Evolutionary conservation across 164 flowering plant genomes (phyloP).

Genomic region (Nymphaea thermarum): DNA sequence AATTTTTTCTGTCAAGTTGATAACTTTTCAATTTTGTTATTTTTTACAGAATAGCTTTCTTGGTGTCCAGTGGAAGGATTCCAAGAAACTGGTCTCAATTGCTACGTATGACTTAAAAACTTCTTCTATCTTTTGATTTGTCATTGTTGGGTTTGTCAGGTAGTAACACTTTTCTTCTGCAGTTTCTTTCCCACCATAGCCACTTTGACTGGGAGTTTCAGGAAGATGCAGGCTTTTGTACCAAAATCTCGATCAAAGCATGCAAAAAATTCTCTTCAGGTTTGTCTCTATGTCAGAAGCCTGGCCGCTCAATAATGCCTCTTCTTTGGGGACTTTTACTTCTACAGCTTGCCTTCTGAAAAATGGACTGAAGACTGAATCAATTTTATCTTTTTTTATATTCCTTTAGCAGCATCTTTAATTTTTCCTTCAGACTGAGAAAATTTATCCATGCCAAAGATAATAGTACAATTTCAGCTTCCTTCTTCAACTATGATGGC

Average conservation of each 20-base stretch:
- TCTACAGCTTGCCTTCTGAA: too few relatives aligned
- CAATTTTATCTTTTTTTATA: too few relatives aligned
- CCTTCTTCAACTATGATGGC: too few relatives aligned
- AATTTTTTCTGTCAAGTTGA: background rate
- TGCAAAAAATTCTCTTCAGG: background rate
- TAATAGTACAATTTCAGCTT: too few relatives aligned
- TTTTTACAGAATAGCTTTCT: background rate
- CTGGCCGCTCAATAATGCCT: background rate
- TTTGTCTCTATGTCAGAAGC: background rate
- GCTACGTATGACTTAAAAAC: background rate
- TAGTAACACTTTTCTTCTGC: background rate
- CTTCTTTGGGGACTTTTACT: background rate
- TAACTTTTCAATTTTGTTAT: background rate
- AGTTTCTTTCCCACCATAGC: slow-evolving; percentile 1
- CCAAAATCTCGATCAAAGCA: background rate
- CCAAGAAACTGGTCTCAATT: background rate
- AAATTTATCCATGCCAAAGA: too few relatives aligned
- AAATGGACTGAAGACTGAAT: too few relatives aligned
- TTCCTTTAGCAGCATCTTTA: too few relatives aligned
- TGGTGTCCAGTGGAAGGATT: background rate
- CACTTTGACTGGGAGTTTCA: slow-evolving; percentile 2
- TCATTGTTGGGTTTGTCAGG: background rate
- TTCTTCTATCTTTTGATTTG: background rate
- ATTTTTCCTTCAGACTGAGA: too few relatives aligned
- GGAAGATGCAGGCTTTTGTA: background rate